Evolutionary conservation across 805 yeast genomes (phyloP).

Genomic region (Tetrapisispora iriomotensis): DNA sequence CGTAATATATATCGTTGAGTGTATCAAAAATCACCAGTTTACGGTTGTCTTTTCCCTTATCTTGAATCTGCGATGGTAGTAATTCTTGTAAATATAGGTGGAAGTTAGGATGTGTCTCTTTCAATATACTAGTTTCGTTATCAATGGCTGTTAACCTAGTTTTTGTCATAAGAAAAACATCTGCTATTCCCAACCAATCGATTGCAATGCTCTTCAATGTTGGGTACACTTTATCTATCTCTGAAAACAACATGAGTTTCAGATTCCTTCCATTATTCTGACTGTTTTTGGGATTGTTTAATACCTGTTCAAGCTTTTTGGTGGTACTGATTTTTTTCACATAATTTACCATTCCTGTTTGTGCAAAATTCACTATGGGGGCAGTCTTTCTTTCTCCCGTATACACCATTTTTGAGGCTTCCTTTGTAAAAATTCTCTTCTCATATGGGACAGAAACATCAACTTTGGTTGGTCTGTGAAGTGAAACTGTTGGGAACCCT

Average conservation of each 20-base stretch:
- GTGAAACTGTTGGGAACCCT: slow-evolving; percentile 79
- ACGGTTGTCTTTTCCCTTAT: slow-evolving; percentile 9
- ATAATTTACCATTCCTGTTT: slow-evolving; percentile 55
- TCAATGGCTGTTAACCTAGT: slow-evolving; percentile 15
- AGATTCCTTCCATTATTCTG: slow-evolving; percentile 16
- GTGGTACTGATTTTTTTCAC: slow-evolving; percentile 40
- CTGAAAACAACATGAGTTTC: slow-evolving; percentile 42
- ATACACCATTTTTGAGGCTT: slow-evolving; percentile 48
- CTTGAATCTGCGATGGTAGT: slow-evolving; percentile 6
- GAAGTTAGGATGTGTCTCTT: slow-evolving; percentile 17
- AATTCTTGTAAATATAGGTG: slow-evolving; percentile 10
- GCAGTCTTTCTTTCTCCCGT: slow-evolving; percentile 51
- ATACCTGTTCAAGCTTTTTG: slow-evolving; percentile 20
- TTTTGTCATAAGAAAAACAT: slow-evolving; percentile 37
- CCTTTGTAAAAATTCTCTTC: slow-evolving; percentile 8
- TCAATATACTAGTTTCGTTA: slow-evolving; percentile 2
- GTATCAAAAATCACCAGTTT: slow-evolving; percentile 18
- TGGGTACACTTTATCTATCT: slow-evolving; percentile 41
- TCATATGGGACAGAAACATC: slow-evolving; percentile 18
- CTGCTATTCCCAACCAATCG: slow-evolving; percentile 47
- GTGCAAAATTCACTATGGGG: slow-evolving; percentile 44
- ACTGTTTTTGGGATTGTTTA: not conserved
- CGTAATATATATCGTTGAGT: slow-evolving; percentile 10
- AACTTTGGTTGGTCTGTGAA: slow-evolving; percentile 73
- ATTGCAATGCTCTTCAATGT: slow-evolving; percentile 57